Conservation (phyloP, 305 asterid species). For the Striga hermonthica region DNA sequence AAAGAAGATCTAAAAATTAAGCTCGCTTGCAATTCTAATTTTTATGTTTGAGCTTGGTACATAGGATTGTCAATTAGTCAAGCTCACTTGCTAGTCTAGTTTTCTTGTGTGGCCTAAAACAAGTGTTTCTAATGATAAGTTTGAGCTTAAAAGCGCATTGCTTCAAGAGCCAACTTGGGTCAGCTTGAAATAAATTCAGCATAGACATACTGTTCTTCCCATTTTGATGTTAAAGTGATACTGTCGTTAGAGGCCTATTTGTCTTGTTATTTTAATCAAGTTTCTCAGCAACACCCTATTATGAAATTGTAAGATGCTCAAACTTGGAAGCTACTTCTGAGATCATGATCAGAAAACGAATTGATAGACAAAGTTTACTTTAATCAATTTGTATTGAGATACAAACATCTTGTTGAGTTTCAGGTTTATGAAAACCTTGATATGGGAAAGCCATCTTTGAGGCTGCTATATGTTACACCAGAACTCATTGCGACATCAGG, state of each 20-base stretch:
- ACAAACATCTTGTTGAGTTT: slow-evolving; percentile 28
- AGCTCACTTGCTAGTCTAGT: slow-evolving; percentile 8
- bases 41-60: neutral
- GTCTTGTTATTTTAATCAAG: neutral
- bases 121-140: slow-evolving; percentile 13
- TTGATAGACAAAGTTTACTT: slow-evolving; percentile 21
- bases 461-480: slow-evolving; percentile 90
- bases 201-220: neutral
- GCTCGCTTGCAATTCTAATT: too few species aligned
- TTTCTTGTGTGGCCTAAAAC: slow-evolving; percentile 13
- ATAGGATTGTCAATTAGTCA: neutral
- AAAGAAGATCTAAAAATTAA: too few species aligned
- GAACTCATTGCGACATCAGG: slow-evolving; percentile 86
- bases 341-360: slow-evolving; percentile 28
- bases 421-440: slow-evolving; percentile 86
- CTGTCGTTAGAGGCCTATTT: slow-evolving; percentile 4
- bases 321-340: slow-evolving; percentile 24
- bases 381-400: slow-evolving; percentile 21
- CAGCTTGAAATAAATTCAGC: neutral
- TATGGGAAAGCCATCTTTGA: slow-evolving; percentile 81
- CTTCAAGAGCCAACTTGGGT: slow-evolving; percentile 5
- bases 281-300: slow-evolving; percentile 15
- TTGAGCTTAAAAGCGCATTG: slow-evolving; percentile 19
- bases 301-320: slow-evolving; percentile 6
- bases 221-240: slow-evolving; percentile 7